phyloP scores from a whole-genome alignment of 2,329 filamentous ascomycete species.

The Mycosphaerelloides madeirae region DNA sequence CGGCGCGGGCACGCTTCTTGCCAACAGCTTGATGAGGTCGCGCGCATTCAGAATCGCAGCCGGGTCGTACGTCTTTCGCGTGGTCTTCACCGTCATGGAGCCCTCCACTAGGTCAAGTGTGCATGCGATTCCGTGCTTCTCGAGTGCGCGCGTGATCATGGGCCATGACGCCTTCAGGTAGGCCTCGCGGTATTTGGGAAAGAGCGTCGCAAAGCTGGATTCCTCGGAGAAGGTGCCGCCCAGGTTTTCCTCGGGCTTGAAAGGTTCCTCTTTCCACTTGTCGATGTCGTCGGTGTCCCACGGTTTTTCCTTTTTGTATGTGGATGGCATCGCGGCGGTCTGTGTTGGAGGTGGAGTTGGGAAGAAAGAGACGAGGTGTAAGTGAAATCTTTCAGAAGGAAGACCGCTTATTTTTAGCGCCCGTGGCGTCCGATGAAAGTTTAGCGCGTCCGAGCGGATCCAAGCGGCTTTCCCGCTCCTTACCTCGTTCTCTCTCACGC shows the following conservation, averaged over 20 bases:
- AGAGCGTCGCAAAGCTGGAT: slow-evolving; percentile 77
- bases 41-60: slow-evolving; percentile 89
- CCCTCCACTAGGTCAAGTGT: slow-evolving; percentile 92
- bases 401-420: background rate
- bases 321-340: slow-evolving; percentile 67
- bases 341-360: slow-evolving; percentile 2
- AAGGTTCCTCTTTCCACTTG: slow-evolving; percentile 88
- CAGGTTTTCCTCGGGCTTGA: slow-evolving; percentile 78
- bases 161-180: slow-evolving; percentile 94
- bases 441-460: no score
- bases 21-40: slow-evolving; percentile 88
- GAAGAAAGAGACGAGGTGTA: slow-evolving; percentile 4
- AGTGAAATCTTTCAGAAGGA: slow-evolving; percentile 2
- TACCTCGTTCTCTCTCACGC: no score
- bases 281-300: slow-evolving; percentile 97
- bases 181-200: slow-evolving; percentile 93
- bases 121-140: slow-evolving; percentile 83
- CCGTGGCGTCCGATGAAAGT: no score
- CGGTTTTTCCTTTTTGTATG: slow-evolving; percentile 81
- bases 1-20: slow-evolving; percentile 84
- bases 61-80: slow-evolving; percentile 84
- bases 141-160: slow-evolving; percentile 77
- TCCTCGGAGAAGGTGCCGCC: slow-evolving; percentile 88
- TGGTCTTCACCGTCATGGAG: slow-evolving; percentile 95
- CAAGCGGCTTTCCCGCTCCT: no score